phyloP scores from a whole-genome alignment of 75 land plant species.

The Ceratopteris richardii region DNA sequence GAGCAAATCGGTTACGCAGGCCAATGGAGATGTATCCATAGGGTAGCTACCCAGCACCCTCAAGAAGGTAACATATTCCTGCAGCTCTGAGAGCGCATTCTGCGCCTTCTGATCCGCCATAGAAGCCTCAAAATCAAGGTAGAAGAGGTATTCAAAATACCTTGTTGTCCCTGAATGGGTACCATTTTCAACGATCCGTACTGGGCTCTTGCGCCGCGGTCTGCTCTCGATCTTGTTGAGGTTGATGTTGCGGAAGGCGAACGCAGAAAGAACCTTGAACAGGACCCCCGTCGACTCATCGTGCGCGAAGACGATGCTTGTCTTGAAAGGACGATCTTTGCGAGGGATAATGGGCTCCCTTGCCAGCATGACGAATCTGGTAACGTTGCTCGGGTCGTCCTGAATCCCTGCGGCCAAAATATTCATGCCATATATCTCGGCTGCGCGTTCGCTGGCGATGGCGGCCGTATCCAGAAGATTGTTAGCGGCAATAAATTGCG shows the following conservation, averaged over 20 bases:
- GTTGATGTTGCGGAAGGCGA: slow-evolving; percentile 13
- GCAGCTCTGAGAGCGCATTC: slow-evolving; percentile 14
- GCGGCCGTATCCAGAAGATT: slow-evolving; percentile 55
- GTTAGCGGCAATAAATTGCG: slow-evolving; percentile 18
- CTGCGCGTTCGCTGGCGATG: slow-evolving; percentile 49
- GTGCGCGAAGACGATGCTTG: slow-evolving; percentile 15
- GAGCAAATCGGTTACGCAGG: too few relatives aligned
- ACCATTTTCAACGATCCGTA: background rate
- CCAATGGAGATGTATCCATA: slow-evolving; percentile 9
- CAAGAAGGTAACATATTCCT: slow-evolving; percentile 15
- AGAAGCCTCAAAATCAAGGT: slow-evolving; percentile 39
- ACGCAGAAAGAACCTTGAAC: slow-evolving; percentile 14
- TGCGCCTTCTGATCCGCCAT: slow-evolving; percentile 18
- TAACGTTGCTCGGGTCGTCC: slow-evolving; percentile 13
- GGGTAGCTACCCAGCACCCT: slow-evolving; percentile 20
- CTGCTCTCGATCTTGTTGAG: slow-evolving; percentile 17
- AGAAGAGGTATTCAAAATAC: slow-evolving; percentile 42
- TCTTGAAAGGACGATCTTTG: slow-evolving; percentile 14
- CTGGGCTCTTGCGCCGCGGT: slow-evolving; percentile 9
- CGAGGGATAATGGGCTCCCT: slow-evolving; percentile 17
- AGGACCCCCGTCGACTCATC: slow-evolving; percentile 14
- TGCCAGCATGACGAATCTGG: slow-evolving; percentile 15
- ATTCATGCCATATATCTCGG: slow-evolving; percentile 49
- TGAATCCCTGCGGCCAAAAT: slow-evolving; percentile 60
- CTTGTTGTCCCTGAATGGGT: slow-evolving; percentile 26